Percentiles rank a stretch among this genome's conserved stretches.
Evolutionary conservation across 2,329 filamentous ascomycete species (phyloP).

Genomic region (Stachybotrys elegans): DNA sequence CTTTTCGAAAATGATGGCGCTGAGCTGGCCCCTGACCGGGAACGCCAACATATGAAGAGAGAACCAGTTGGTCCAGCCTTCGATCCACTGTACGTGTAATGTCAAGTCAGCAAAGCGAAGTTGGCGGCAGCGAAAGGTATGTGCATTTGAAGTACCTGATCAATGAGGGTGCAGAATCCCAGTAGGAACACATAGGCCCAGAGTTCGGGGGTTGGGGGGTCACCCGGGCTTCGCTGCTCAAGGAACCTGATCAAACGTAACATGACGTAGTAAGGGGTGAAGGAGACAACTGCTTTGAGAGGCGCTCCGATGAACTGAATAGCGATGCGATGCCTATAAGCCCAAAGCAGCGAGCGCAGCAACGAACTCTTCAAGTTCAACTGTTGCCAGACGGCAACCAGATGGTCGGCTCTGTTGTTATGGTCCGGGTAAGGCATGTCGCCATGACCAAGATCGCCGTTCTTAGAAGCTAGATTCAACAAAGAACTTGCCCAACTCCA

Average conservation of each 20-base stretch:
- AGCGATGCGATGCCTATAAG: constrained; percentile 51
- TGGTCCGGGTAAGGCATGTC: constrained; percentile 60
- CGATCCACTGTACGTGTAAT: constrained; percentile 43
- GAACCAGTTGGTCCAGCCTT: constrained; percentile 63
- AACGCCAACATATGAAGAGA: constrained; percentile 58
- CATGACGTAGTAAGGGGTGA: constrained; percentile 66
- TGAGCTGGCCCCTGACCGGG: constrained; percentile 64
- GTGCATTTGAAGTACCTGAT: constrained; percentile 38
- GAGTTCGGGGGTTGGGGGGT: constrained; percentile 43
- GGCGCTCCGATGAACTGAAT: constrained; percentile 56
- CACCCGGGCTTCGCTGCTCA: constrained; percentile 46
- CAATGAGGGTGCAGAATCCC: constrained; percentile 52
- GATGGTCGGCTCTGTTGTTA: constrained; percentile 44
- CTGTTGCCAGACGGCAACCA: constrained; percentile 43
- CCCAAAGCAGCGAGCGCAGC: constrained; percentile 54
- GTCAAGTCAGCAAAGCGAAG: no score
- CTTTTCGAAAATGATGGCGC: constrained; percentile 71
- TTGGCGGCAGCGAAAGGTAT: no score
- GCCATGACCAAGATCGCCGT: constrained; percentile 54
- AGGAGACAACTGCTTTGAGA: constrained; percentile 51
- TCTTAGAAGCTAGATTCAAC: constrained; percentile 48
- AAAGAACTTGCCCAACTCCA: constrained; percentile 60
- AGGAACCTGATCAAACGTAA: constrained; percentile 60
- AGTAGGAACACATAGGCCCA: constrained; percentile 67
- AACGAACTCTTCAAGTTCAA: constrained; percentile 45